A percentile compares a stretch with the other conserved stretches of the same genome.
phyloP scores from a whole-genome alignment of 768 basidiomycete genomes.

The Paxillus involutus region DNA sequence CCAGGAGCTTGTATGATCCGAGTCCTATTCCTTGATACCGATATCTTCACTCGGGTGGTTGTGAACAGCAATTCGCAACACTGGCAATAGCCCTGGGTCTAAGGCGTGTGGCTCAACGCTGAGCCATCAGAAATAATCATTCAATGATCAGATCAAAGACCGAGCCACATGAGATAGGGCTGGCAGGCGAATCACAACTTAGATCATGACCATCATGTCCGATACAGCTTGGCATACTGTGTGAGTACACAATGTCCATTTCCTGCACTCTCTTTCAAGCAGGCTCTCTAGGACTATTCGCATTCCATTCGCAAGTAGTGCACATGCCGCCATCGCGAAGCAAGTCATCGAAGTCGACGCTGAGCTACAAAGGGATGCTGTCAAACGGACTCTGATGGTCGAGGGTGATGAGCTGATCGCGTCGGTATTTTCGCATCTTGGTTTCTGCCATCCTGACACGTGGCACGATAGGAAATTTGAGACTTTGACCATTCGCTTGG shows the following conservation, averaged over 20 bases:
- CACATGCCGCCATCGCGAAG: constrained; percentile 81
- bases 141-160: too few species aligned
- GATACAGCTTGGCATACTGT: constrained; percentile 51
- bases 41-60: too few species aligned
- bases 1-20: too few species aligned
- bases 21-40: too few species aligned
- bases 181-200: neutral
- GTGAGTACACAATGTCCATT: constrained; percentile 34
- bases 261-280: neutral
- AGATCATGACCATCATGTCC: constrained; percentile 20
- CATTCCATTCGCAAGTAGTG: constrained; percentile 71
- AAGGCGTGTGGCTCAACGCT: neutral
- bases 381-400: constrained; percentile 67
- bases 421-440: constrained; percentile 45
- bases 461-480: constrained; percentile 55
- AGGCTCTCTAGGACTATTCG: constrained; percentile 53
- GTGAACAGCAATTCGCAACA: too few species aligned
- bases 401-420: constrained; percentile 70
- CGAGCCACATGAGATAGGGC: too few species aligned
- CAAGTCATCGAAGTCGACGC: constrained; percentile 84
- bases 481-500: constrained; percentile 82
- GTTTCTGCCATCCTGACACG: constrained; percentile 2
- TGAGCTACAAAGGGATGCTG: constrained; percentile 80
- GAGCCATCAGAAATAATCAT: too few species aligned
- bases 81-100: too few species aligned